Conservation (phyloP, 352 stramenopile genomes). For the Phytophthora citricola region DNA sequence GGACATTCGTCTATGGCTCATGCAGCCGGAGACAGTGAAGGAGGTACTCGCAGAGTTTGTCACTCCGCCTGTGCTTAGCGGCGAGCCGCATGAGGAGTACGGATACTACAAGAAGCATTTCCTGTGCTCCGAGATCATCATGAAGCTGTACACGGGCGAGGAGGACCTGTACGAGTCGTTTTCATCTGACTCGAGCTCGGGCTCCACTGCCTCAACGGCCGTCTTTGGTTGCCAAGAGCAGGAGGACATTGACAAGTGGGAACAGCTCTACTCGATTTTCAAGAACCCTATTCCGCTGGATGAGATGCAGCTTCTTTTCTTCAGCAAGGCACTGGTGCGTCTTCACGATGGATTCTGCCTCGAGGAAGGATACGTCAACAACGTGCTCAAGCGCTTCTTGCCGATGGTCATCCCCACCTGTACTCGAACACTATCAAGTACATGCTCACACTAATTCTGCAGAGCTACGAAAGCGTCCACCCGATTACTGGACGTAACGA, state of each 20-base stretch:
- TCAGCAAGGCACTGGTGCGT: conserved; percentile 87
- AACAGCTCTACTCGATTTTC: conserved; percentile 86
- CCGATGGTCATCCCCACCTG: conserved; percentile 78
- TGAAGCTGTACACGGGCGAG: conserved; percentile 90
- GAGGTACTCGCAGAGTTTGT: conserved; percentile 83
- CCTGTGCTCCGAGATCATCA: conserved; percentile 91
- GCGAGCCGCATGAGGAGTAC: conserved; percentile 88
- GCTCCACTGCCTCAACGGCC: conserved; percentile 62
- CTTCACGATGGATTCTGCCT: conserved; percentile 89
- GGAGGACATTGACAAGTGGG: conserved; percentile 81
- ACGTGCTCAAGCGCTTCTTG: conserved; percentile 82
- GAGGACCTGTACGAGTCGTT: conserved; percentile 91
- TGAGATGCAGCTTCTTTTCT: conserved; percentile 89
- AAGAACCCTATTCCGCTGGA: conserved; percentile 77
- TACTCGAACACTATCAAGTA: conserved; percentile 93
- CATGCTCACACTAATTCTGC: conserved; percentile 88
- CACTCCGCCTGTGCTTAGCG: conserved; percentile 73
- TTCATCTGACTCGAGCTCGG: conserved; percentile 81
- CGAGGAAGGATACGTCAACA: conserved; percentile 86
- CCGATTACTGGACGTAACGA: conserved; percentile 88
- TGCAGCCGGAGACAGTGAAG: conserved; percentile 80
- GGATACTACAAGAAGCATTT: conserved; percentile 92
- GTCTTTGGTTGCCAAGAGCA: conserved; percentile 85
- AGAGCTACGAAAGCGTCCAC: conserved; percentile 90
- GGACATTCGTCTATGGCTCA: conserved; percentile 84